Conservation (phyloP, 1,139 yeast genomes). For the Yamadazyma atlantica region DNA sequence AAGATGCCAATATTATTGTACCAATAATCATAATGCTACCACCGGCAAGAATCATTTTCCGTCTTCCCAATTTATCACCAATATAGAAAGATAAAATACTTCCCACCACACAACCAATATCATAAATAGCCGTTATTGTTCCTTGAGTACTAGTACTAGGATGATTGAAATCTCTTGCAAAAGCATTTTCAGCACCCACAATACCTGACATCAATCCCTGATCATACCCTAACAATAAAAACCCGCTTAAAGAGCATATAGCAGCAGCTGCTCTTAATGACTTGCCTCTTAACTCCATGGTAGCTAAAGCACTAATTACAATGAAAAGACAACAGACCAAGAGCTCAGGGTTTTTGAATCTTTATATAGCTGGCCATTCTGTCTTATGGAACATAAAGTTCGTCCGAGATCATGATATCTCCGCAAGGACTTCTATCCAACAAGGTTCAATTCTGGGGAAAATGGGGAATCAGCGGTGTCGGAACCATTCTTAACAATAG, state of each 20-base stretch:
- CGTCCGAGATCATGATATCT: no score
- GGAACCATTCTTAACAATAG: no score
- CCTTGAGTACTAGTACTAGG: slow-evolving; percentile 7
- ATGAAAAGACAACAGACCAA: no score
- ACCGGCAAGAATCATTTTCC: not conserved
- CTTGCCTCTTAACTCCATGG: not conserved
- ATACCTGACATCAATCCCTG: slow-evolving; percentile 7
- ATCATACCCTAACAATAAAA: slow-evolving; percentile 6
- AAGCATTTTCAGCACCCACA: slow-evolving; percentile 2
- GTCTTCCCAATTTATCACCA: not conserved
- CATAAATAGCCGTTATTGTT: slow-evolving; percentile 6
- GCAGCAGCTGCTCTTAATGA: not conserved
- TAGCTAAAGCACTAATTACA: no score
- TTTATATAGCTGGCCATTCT: no score
- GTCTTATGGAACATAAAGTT: no score
- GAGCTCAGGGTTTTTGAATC: no score
- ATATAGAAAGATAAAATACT: no score
- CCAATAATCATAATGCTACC: not conserved
- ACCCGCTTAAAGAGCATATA: slow-evolving; percentile 6
- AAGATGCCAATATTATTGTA: not conserved
- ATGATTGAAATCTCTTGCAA: slow-evolving; percentile 5
- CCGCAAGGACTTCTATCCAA: no score
- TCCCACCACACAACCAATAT: slow-evolving; percentile 8
- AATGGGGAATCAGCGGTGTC: no score
- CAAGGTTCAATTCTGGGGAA: no score